A percentile compares a stretch with the other conserved stretches of the same genome.
Conservation (phyloP, 768 basidiomycete species). For the Mycena amicta region DNA sequence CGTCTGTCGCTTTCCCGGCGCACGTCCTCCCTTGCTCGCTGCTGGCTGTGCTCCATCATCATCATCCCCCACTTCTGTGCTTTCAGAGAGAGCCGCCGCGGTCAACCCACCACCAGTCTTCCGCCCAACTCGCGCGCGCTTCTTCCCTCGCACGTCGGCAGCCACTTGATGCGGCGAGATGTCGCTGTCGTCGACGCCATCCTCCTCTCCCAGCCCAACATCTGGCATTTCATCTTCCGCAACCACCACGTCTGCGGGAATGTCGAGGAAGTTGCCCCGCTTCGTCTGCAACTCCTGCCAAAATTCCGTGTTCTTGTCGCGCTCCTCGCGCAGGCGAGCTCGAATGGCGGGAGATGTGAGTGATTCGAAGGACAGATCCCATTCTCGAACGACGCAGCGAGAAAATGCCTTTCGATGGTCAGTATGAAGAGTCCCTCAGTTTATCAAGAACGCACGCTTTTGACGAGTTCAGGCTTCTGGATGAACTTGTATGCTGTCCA, state of each 20-base stretch:
- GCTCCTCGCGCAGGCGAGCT: not conserved
- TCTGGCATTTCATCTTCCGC: not conserved
- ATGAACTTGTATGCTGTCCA: slow-evolving; percentile 33
- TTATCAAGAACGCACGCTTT: slow-evolving; percentile 26
- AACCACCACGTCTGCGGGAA: not conserved
- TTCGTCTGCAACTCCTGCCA: not conserved
- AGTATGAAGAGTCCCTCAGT: not conserved
- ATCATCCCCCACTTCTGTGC: not conserved
- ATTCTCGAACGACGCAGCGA: not conserved
- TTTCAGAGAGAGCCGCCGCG: not conserved
- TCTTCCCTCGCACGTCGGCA: not conserved
- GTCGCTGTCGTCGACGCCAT: not conserved
- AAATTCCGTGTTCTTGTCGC: not conserved
- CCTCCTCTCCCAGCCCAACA: not conserved
- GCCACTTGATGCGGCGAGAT: not conserved
- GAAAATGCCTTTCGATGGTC: not conserved
- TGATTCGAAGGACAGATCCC: not conserved
- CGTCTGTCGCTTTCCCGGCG: not conserved
- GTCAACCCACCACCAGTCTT: not conserved
- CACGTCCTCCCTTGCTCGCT: too few relatives aligned
- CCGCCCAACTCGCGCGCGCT: not conserved
- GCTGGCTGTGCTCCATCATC: not conserved
- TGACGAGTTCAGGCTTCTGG: slow-evolving; percentile 30
- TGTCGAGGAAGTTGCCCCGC: not conserved
- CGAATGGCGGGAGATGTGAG: not conserved